phyloP scores from a whole-genome alignment of 371 early-diverging fungal genomes.

The Actinomucor elegans region DNA sequence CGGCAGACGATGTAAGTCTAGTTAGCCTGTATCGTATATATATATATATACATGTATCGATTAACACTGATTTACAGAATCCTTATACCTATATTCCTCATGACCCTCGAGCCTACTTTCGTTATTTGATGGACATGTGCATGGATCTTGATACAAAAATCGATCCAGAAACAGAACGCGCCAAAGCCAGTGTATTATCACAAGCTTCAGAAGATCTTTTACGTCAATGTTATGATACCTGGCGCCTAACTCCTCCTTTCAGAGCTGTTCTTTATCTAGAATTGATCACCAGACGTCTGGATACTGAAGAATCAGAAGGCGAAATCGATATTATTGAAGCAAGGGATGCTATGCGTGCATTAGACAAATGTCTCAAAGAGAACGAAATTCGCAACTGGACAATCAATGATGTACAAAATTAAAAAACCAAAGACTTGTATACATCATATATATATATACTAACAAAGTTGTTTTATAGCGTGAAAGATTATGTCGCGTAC shows the following conservation, averaged over 20 bases:
- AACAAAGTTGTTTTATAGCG: no score
- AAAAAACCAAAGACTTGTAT: no score
- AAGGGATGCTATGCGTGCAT: conserved; percentile 45
- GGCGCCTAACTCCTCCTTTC: conserved; percentile 69
- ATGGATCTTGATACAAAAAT: conserved; percentile 55
- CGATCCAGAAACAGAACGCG: conserved; percentile 48
- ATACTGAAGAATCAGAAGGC: conserved; percentile 30
- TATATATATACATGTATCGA: neutral
- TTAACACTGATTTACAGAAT: neutral
- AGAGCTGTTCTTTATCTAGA: conserved; percentile 68
- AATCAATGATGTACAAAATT: conserved; percentile 54
- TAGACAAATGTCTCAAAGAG: conserved; percentile 49
- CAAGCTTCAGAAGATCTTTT: conserved; percentile 60
- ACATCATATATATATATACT: no score
- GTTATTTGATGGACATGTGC: conserved; percentile 56
- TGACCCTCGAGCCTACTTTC: conserved; percentile 59
- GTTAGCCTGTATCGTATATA: neutral
- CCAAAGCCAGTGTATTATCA: conserved; percentile 54
- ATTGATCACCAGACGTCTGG: conserved; percentile 53
- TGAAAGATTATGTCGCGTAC: conserved; percentile 41
- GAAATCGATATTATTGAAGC: conserved; percentile 48
- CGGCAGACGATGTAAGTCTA: conserved; percentile 11
- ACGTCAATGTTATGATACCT: conserved; percentile 68
- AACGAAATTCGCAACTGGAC: conserved; percentile 52
- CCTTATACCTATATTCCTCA: conserved; percentile 56